Evolutionary conservation across 2,329 filamentous ascomycete genomes (phyloP), one percentile per base, ranked within the genome.

Genomic region (Beauveria sp.): DNA sequence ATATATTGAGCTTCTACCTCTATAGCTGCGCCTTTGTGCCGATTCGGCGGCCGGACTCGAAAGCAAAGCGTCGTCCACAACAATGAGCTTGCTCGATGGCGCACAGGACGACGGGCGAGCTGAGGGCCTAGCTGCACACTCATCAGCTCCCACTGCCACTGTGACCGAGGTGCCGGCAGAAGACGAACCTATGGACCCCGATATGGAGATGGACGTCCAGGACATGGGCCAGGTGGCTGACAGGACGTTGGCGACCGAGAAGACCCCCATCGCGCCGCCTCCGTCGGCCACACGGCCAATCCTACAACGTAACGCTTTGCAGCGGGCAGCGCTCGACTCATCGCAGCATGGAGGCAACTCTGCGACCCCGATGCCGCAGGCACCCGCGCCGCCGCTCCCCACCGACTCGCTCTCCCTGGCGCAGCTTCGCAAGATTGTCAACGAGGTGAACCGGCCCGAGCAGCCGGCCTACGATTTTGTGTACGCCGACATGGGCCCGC

Each of bases 391-490:
- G 4, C 80, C 68, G 34, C 73, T 74, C 57, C 80, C 77, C 8
- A 84, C 70, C 26, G 89, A 93, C 75, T 93, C 89, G 18, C 79
- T 93, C 31, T 93, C 89, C 40, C 77, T 93, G 49, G 82, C 86
- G 64, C 89, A 93, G 74, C 79, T 93, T 55, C 83, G 85, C 65
- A 85, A 84, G 66, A 83, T 93, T 60, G 88, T 93, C 20, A 84
- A 86, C 65, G 89, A 93, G 63, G 86, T 91, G 67, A 88, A 88
- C 18, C 85, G 84, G 65, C 72, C 80, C 57, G 89, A 92, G 66
- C 83, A 88, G 55, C 79, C 83, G 49, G 85, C 86, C 12, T 99
- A 99, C 78, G 92, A 95, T 64, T 99, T 96, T 72, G 84, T 84
- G 65, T 93, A 93, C 76, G 78, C 83, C 28, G 89, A 93, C 73